Evolutionary conservation across 768 basidiomycete genomes (phyloP), one percentile per base, ranked within the genome.

Genomic region (Mycena vitilis): DNA sequence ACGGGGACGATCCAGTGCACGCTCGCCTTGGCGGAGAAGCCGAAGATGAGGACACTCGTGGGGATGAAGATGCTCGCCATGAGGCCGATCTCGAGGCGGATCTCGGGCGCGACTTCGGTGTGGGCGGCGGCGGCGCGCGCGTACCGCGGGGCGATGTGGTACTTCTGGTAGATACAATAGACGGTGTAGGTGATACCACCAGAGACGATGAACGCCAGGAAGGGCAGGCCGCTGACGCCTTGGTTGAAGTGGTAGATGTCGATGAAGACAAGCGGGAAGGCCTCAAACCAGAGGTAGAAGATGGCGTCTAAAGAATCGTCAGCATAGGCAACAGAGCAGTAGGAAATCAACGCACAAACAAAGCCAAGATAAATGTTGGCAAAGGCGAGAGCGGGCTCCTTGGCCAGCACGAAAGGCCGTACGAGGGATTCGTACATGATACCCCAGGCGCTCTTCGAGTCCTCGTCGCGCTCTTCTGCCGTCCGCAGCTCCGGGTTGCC

Each of bases 241-340:
- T 65, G 68, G 47, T 73, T 75, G 75, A 78, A 80, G 34, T 76
- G 75, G 60, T 79, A 78, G 62, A 76, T 76, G 34, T 69, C 77
- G 64, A 69, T 71, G 69, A 79, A 80, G 13, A 80, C 79, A 42
- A 80, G 65, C 2, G 75, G 74, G 72, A 80, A 80, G 0, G 77
- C 76, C 60, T 79, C 76, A 58, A 80, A 79, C 77, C 76, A 80
- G 47, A 79, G 70, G 71, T 77, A 77, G 22, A 77, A 73, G 51
- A 79, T 63, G n/a, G 74, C 78, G 69, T 79, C 71, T 66, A 36
- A 4, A 18, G 23, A 25, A 18, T 20, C 8, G 30, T 57, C 25
- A 49, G 55, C 40, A 25, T 15, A 25, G 13, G 13, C 2, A 51
- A 6, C 18, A 25, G 37, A 22, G 9, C 36, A n/a, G 38, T 10